Conservation (phyloP, 768 basidiomycete genomes). For the Pleurotus sapidus region DNA sequence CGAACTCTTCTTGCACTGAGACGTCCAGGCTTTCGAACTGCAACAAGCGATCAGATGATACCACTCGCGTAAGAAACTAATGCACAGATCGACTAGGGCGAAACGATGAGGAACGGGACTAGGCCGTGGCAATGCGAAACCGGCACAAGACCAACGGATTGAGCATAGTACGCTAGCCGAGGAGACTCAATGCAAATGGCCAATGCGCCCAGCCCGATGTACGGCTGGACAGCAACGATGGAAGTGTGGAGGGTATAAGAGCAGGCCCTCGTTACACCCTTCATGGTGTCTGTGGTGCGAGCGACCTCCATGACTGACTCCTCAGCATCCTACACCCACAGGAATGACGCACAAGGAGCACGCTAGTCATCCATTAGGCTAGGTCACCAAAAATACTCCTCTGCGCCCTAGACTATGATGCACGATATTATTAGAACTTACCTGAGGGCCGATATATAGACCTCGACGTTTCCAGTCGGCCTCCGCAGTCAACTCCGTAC, state of each 20-base stretch:
- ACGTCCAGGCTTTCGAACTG: conserved; percentile 91
- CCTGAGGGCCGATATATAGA: conserved; percentile 89
- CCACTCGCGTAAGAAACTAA: neutral
- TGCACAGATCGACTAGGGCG: neutral
- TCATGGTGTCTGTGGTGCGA: neutral
- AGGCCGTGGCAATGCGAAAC: conserved; percentile 5
- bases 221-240: conserved; percentile 1
- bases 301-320: neutral
- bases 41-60: neutral
- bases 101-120: neutral
- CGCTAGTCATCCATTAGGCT: neutral
- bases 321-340: neutral
- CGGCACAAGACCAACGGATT: neutral
- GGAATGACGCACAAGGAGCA: neutral
- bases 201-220: neutral
- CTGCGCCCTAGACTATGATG: neutral
- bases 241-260: neutral
- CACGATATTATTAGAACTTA: conserved; percentile 23
- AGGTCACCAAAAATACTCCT: neutral
- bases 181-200: neutral
- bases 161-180: neutral
- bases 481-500: conserved; percentile 77
- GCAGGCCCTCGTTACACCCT: neutral
- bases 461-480: conserved; percentile 93
- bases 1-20: conserved; percentile 86